Conservation (phyloP, 345 rosid genomes). For the Hibiscus trionum region DNA sequence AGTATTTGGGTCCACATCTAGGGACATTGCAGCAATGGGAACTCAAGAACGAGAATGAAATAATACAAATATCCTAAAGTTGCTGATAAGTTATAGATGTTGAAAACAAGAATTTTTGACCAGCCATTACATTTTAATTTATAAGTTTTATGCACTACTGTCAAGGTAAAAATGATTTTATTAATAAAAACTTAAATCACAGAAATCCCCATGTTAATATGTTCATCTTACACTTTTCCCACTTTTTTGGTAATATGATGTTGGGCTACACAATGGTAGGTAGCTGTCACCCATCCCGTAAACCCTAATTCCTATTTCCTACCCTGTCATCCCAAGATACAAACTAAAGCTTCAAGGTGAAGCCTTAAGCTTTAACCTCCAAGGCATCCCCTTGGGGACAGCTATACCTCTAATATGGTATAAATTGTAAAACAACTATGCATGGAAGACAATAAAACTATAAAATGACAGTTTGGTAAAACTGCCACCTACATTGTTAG, state of each 20-base stretch:
- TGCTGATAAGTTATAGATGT: background rate
- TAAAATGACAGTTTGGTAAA: background rate
- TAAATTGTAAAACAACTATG: background rate
- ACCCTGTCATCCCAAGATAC: background rate
- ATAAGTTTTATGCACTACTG: too few relatives aligned
- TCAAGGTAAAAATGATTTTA: background rate
- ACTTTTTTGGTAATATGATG: too few relatives aligned
- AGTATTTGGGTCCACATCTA: background rate
- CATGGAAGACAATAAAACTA: background rate
- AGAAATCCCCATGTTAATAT: background rate
- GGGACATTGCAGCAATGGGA: conserved; percentile 1
- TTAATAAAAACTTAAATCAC: background rate
- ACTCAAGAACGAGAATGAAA: background rate
- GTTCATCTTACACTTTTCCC: background rate
- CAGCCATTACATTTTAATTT: background rate
- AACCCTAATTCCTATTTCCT: background rate
- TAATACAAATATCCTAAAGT: background rate
- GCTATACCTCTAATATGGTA: background rate
- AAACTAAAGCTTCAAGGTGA: background rate
- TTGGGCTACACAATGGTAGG: background rate
- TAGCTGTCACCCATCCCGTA: background rate
- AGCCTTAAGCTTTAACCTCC: background rate
- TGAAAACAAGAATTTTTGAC: background rate
- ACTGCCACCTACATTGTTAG: background rate
- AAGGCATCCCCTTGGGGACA: background rate